These are phyloP conservation scores for Erythrophleum ivorense DNA, from an alignment of 331 rosid genomes.

Conservation along the genomic window DNA sequence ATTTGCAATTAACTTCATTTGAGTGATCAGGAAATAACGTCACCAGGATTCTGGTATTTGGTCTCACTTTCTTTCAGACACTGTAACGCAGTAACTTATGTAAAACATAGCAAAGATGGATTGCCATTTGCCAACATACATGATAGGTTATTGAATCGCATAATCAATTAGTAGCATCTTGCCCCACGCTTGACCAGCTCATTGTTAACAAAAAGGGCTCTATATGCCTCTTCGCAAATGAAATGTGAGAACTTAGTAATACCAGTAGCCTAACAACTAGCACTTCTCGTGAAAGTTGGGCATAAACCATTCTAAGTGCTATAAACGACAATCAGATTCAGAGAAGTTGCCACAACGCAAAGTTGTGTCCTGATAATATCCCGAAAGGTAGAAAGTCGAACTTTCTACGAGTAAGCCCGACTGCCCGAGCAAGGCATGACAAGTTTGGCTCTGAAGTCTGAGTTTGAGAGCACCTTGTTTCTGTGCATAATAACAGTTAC, in stretches of 20 bases:
- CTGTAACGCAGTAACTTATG: too few relatives aligned
- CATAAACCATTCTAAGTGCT: conserved; percentile 49
- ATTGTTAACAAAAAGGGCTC: too few relatives aligned
- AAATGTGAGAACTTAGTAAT: conserved; percentile 1
- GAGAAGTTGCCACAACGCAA: conserved; percentile 39
- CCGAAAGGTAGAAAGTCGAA: too few relatives aligned
- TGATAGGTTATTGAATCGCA: too few relatives aligned
- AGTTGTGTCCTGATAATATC: conserved; percentile 23
- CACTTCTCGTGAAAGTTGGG: conserved; percentile 47
- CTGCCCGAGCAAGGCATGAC: too few relatives aligned
- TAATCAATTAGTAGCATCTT: too few relatives aligned
- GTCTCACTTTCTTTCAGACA: background rate
- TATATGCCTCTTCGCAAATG: conserved; percentile 22
- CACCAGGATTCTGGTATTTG: too few relatives aligned
- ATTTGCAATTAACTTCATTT: background rate
- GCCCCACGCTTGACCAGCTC: too few relatives aligned
- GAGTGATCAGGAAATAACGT: background rate
- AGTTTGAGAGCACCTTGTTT: conserved; percentile 27
- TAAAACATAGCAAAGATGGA: too few relatives aligned
- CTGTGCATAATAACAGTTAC: conserved; percentile 50
- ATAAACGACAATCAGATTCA: conserved; percentile 39
- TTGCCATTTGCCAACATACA: too few relatives aligned
- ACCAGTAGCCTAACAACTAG: background rate
- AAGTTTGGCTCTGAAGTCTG: too few relatives aligned
- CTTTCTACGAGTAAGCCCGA: background rate